Conservation (phyloP, 129 eudicot species). For the Flaveria sonorensis region DNA sequence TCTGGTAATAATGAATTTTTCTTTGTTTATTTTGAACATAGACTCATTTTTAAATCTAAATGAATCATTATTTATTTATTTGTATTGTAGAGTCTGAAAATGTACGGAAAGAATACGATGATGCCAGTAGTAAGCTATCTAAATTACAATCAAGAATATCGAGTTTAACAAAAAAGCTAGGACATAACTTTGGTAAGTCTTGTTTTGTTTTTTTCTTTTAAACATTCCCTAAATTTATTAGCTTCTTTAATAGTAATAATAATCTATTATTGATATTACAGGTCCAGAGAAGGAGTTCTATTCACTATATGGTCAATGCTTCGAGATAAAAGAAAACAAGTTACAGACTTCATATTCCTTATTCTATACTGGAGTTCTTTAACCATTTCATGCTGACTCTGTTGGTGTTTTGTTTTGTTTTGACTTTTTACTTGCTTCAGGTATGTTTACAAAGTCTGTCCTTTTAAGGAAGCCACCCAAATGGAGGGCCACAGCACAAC, state of each 20-base stretch:
- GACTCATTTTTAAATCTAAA: conserved; percentile 1
- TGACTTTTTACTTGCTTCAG: conserved; percentile 40
- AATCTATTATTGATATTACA: conserved; percentile 38
- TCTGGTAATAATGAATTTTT: conserved; percentile 57
- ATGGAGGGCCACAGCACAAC: conserved; percentile 88
- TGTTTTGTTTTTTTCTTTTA: background rate
- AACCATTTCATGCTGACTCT: conserved; percentile 13
- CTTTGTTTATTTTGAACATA: conserved; percentile 17
- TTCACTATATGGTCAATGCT: conserved; percentile 80
- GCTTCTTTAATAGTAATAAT: background rate
- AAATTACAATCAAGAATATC: conserved; percentile 91
- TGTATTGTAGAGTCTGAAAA: conserved; percentile 65
- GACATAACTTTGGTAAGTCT: conserved; percentile 74
- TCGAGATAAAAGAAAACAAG: conserved; percentile 90
- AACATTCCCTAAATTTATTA: background rate
- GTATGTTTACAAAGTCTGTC: conserved; percentile 93
- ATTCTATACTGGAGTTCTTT: conserved; percentile 9
- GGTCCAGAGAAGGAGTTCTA: conserved; percentile 92
- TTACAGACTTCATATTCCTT: conserved; percentile 32
- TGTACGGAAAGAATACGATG: conserved; percentile 88
- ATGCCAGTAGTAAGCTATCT: conserved; percentile 73
- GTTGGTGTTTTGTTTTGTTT: background rate
- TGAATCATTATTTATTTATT: conserved; percentile 24
- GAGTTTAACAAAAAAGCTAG: conserved; percentile 71
- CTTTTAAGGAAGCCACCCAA: conserved; percentile 90